Base-by-base conservation (phyloP, 2,329 filamentous ascomycete species). In the Aspergillus awamori region DNA sequence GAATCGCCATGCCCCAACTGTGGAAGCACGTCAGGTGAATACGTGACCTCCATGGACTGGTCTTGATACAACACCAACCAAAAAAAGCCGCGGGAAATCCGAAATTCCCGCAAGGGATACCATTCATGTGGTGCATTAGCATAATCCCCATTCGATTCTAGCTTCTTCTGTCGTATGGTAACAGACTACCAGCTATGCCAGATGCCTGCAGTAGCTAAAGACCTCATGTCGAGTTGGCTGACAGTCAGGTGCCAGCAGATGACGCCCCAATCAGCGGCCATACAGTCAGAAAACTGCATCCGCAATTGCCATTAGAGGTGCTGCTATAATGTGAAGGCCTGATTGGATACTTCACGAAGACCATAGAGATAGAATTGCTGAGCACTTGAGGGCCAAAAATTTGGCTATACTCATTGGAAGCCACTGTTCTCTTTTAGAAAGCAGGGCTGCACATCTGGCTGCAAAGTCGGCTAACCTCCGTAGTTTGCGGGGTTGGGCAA, bases 401-500 rank as follows among this genome's bases (percentile, higher is more conserved):
- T 20, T 28, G 15, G 26, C 26, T 22, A 20, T 20, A 8, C 6
- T n/a, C 26, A 33, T 17, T 20, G 8, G 26, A 5, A 20, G 26
- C 26, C 26, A 51, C 26, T 24, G 10, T 22, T 11, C 13, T 47
- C 41, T 58, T 38, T 45, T 53, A 33, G 22, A 36, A 54, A 38
- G 26, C 17, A 15, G 30, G n/a, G 15, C 24, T 51, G 47, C 47
- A 30, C 24, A 15, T 24, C 7, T 17, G 24, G 26, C 45, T 49
- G 45, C 45, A 49, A 30, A 3, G 24, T 24, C 45, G 45, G 52
- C 60, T 54, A 62, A 52, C 36, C 33, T 28, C 24, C n/a, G 51
- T 36, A 53, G 8, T 53, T 64, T 68, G 65, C 63, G 64, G 65
- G 61, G 67, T 69, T 66, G 67, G 67, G 65, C 67, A 63, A 68